Evolutionary conservation across 106 monocot genomes (phyloP).

Genomic region (Dioscorea alata): DNA sequence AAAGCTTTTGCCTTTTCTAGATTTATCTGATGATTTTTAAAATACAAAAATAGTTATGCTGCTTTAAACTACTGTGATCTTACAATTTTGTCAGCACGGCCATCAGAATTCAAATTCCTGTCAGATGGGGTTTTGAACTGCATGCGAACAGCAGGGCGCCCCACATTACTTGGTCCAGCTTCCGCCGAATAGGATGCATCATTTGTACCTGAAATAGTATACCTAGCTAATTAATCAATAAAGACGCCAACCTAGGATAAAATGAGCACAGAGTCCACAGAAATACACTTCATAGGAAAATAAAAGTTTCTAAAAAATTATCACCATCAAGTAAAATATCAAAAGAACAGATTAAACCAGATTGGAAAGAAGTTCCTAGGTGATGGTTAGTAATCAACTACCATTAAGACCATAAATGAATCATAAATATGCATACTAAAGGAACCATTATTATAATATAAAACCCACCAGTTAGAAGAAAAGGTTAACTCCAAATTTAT

Average conservation of each 20-base stretch:
- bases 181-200: constrained; percentile 15
- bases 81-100: constrained; percentile 32
- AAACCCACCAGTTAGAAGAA: no score
- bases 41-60: background rate
- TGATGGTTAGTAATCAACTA: no score
- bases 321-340: no score
- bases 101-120: constrained; percentile 21
- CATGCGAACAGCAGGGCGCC: constrained; percentile 24
- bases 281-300: no score
- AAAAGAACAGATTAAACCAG: no score
- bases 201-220: constrained; percentile 18
- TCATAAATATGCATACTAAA: no score
- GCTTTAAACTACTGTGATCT: constrained; percentile 3
- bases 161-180: constrained; percentile 30
- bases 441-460: no score
- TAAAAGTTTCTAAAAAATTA: no score
- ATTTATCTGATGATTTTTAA: background rate
- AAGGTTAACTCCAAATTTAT: background rate
- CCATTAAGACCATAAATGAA: no score
- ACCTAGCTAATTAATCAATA: background rate
- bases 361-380: no score
- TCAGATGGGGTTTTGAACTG: constrained; percentile 36
- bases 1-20: background rate
- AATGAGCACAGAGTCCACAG: no score
- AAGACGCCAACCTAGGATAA: background rate